phyloP scores from a whole-genome alignment of 75 land plant genomes.

The Picea sitchensis region DNA sequence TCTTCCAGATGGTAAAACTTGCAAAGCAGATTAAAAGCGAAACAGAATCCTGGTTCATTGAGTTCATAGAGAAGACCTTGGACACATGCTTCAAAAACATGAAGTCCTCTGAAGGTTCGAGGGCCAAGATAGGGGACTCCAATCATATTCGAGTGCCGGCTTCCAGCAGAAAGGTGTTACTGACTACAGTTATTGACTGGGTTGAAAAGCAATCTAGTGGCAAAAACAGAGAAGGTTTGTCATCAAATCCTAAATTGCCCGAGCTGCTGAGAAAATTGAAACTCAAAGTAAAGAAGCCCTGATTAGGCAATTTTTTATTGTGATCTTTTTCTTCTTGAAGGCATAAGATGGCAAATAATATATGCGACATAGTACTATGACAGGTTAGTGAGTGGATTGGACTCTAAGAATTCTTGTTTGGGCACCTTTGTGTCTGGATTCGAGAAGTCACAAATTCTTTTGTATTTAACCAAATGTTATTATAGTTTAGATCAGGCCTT shows the following conservation, averaged over 20 bases:
- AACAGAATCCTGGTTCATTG: constrained; percentile 12
- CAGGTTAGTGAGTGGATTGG: no score
- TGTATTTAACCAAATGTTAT: no score
- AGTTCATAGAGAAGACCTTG: background rate
- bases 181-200: constrained; percentile 2
- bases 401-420: no score
- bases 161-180: background rate
- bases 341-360: no score
- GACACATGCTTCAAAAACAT: background rate
- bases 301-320: no score
- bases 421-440: no score
- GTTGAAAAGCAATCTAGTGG: constrained; percentile 5
- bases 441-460: no score
- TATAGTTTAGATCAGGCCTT: no score
- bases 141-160: no score
- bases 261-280: constrained; percentile 9
- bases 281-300: background rate
- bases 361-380: no score
- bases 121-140: background rate
- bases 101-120: background rate
- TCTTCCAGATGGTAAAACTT: background rate
- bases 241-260: constrained; percentile 7
- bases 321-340: no score
- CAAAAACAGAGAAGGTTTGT: constrained; percentile 1
- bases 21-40: constrained; percentile 8